These are phyloP conservation scores for Bruguiera hainesii DNA, from an alignment of 441 rosid species.

Conservation along the genomic window DNA sequence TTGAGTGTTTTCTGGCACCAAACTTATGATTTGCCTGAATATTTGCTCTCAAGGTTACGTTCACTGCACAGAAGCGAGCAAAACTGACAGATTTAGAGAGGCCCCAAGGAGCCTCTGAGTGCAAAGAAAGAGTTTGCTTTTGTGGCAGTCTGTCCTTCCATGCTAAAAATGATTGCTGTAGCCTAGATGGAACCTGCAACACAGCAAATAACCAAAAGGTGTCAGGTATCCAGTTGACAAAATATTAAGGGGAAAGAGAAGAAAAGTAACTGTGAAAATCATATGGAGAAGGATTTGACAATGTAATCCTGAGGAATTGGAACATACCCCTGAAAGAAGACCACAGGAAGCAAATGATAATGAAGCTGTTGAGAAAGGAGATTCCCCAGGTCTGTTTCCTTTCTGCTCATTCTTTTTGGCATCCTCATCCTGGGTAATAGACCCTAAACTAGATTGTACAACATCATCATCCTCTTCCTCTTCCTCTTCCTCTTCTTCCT, in stretches of 20 bases:
- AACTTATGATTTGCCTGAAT: slow-evolving; percentile 22
- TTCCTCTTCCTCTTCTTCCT: slow-evolving; percentile 33
- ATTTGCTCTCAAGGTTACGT: slow-evolving; percentile 39
- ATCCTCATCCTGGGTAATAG: slow-evolving; percentile 36
- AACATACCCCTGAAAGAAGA: slow-evolving; percentile 67
- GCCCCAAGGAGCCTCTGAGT: slow-evolving; percentile 13
- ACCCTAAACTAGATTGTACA: slow-evolving; percentile 77
- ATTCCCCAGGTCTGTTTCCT: slow-evolving; percentile 42
- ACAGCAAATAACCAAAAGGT: too few species aligned
- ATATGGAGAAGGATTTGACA: background rate
- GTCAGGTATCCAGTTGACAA: too few species aligned
- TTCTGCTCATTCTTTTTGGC: slow-evolving; percentile 32
- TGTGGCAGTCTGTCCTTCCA: slow-evolving; percentile 42
- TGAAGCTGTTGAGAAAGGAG: slow-evolving; percentile 67
- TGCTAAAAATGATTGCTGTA: slow-evolving; percentile 45
- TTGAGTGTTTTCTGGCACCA: slow-evolving; percentile 26
- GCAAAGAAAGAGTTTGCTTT: slow-evolving; percentile 17
- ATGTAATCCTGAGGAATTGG: slow-evolving; percentile 3
- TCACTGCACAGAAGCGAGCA: slow-evolving; percentile 25
- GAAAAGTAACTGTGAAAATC: too few species aligned
- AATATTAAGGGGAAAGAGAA: too few species aligned
- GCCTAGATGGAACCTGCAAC: slow-evolving; percentile 51
- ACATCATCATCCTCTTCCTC: slow-evolving; percentile 42
- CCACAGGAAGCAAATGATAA: slow-evolving; percentile 62
- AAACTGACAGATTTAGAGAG: slow-evolving; percentile 34